phyloP scores from a whole-genome alignment of 129 eudicot genomes.

The Saussurea involucrata region DNA sequence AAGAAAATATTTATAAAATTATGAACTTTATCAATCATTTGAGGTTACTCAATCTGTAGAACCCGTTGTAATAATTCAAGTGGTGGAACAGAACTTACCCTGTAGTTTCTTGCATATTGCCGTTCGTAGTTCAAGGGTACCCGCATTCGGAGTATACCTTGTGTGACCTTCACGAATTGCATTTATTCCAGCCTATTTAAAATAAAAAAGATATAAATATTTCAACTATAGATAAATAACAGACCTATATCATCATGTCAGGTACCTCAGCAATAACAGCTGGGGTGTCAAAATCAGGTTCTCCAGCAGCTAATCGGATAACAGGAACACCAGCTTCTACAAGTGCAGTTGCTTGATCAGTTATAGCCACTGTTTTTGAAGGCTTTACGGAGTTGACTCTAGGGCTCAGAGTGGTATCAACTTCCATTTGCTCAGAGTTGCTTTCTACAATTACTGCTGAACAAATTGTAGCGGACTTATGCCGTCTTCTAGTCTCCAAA shows the following conservation, averaged over 20 bases:
- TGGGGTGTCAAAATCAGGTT: conserved; percentile 98
- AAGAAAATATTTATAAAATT: neutral
- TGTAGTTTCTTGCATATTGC: conserved; percentile 85
- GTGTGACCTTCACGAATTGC: conserved; percentile 94
- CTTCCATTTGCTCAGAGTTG: conserved; percentile 48
- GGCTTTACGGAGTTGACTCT: conserved; percentile 92
- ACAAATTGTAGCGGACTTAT: conserved; percentile 24
- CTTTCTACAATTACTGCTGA: conserved; percentile 45
- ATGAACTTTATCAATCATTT: neutral
- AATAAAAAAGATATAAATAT: neutral
- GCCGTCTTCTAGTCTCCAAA: conserved; percentile 37
- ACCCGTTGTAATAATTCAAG: neutral
- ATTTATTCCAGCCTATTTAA: conserved; percentile 71
- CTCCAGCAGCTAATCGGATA: conserved; percentile 90
- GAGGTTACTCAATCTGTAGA: neutral
- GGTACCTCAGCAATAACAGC: conserved; percentile 72
- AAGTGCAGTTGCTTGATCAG: conserved; percentile 91
- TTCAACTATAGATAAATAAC: neutral
- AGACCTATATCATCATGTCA: neutral
- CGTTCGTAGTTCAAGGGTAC: conserved; percentile 76
- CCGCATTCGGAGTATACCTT: conserved; percentile 95
- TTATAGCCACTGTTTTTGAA: conserved; percentile 87
- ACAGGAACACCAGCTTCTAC: conserved; percentile 98
- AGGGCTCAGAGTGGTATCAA: conserved; percentile 80
- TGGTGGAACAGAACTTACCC: conserved; percentile 49